Evolutionary conservation across 805 yeast genomes (phyloP).

Genomic region (Myxozyma monticola): DNA sequence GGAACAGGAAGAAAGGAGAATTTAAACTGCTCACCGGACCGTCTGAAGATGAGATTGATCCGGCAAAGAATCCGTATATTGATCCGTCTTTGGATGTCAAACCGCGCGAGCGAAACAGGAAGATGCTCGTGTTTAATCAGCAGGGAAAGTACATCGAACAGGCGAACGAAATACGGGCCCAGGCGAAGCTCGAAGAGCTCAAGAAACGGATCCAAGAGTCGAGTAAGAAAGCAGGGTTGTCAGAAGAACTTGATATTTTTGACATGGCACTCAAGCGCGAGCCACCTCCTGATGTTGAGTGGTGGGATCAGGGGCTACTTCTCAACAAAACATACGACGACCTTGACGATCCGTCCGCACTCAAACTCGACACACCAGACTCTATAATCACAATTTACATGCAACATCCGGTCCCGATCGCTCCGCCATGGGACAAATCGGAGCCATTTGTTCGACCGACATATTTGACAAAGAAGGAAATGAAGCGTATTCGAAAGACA

Average conservation of each 20-base stretch:
- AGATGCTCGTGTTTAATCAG: slow-evolving; percentile 54
- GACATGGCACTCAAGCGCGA: slow-evolving; percentile 53
- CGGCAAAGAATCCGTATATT: slow-evolving; percentile 42
- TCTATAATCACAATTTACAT: slow-evolving; percentile 66
- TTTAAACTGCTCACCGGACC: slow-evolving; percentile 18
- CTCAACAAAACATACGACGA: slow-evolving; percentile 39
- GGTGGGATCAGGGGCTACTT: slow-evolving; percentile 82
- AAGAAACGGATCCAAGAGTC: slow-evolving; percentile 39
- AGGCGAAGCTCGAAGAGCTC: slow-evolving; percentile 41
- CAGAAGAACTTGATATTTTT: slow-evolving; percentile 54
- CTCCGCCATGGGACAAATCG: slow-evolving; percentile 58
- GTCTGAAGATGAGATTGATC: slow-evolving; percentile 23
- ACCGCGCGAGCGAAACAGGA: slow-evolving; percentile 34
- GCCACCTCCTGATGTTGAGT: slow-evolving; percentile 67
- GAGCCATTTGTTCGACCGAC: slow-evolving; percentile 47
- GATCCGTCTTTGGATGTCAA: slow-evolving; percentile 32
- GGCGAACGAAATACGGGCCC: slow-evolving; percentile 53
- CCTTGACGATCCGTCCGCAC: slow-evolving; percentile 26
- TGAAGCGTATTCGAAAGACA: slow-evolving; percentile 69
- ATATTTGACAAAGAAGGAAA: slow-evolving; percentile 73
- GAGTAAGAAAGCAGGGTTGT: slow-evolving; percentile 44
- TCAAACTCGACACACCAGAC: slow-evolving; percentile 40
- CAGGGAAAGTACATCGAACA: slow-evolving; percentile 62
- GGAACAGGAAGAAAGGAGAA: slow-evolving; percentile 10
- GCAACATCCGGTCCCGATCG: slow-evolving; percentile 76